phyloP scores from a whole-genome alignment of 192 early-diverging fungal genomes.

The Blastocladiella britannica region DNA sequence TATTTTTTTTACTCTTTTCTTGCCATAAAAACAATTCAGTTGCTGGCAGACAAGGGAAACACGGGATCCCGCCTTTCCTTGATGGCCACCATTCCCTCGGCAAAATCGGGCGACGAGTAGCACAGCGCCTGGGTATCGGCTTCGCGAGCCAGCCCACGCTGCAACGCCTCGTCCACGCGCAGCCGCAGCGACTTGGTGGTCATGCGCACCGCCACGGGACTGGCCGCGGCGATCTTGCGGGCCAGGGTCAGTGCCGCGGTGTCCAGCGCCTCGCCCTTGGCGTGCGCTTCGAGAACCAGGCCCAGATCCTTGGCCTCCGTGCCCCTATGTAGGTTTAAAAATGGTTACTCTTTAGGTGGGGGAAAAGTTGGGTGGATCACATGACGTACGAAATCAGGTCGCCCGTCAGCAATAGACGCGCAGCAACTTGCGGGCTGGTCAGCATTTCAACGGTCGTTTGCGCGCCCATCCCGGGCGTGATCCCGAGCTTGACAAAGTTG shows the following conservation, averaged over 20 bases:
- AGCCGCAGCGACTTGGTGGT: conserved; percentile 13
- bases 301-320: neutral
- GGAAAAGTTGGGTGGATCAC: conserved; percentile 2
- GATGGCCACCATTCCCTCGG: neutral
- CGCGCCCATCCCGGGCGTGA: conserved; percentile 12
- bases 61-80: neutral
- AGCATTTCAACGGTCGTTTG: conserved; percentile 11
- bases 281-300: neutral
- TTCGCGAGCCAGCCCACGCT: conserved; percentile 13
- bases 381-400: conserved; percentile 10
- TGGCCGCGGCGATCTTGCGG: conserved; percentile 7
- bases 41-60: no score
- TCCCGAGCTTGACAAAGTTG: conserved; percentile 10
- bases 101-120: neutral
- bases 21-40: no score
- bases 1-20: no score
- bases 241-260: conserved; percentile 6
- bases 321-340: neutral
- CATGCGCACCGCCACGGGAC: conserved; percentile 12
- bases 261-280: neutral
- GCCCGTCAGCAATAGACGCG: conserved; percentile 13
- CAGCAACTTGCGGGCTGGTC: conserved; percentile 11
- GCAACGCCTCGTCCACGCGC: conserved; percentile 4
- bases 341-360: neutral
- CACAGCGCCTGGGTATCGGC: conserved; percentile 11